Evolutionary conservation across 345 rosid genomes (phyloP), one percentile per base, ranked within the genome.

Genomic region (Anastatica hierochuntica): DNA sequence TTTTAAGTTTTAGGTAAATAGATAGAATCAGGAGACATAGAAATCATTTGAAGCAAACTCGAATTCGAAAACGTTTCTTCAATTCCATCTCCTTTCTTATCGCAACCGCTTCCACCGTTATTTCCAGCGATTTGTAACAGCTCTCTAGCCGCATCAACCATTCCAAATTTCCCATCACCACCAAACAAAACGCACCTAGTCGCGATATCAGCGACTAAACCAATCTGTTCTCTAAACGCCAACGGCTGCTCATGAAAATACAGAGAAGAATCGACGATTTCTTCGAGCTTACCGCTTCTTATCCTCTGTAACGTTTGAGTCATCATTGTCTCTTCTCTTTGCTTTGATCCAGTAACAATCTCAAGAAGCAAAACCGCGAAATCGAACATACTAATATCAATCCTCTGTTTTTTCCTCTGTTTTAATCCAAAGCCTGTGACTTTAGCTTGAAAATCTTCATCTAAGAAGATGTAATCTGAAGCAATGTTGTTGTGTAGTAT

Each of bases 21-120:
- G 14, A 77, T 69, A 3, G 89, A 89, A 50, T 83, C 97, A 53
- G 89, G 97, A 54, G 95, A 89, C 92, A 77, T 76, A 10, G 95
- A 89, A 19, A 81, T 78, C 97, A 89, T 85, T 58, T 89, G 95
- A 52, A 89, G 88, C 31, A 88, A 76, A 60, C 89, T 85, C 30
- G 89, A 89, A 71, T 83, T 89, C 4, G 89, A 85, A 43, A 85
- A 85, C n/a, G 95, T 88, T 65, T 88, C 95, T 47, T 88, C 85
- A 33, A 82, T 65, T 8, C 74, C 79, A 37, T 76, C 75, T 45
- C 77, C 79, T 59, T 67, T 67, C 47, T 75, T 79, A 55, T 62
- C 78, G 35, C 76, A 64, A 8, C 67, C 72, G 17, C 77, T 68
- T 49, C 72, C 74, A 26, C 63, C 62, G 69, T 71, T 73, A 31